phyloP scores from a whole-genome alignment of 352 stramenopile species.

The Globisporangium camurandrum region DNA sequence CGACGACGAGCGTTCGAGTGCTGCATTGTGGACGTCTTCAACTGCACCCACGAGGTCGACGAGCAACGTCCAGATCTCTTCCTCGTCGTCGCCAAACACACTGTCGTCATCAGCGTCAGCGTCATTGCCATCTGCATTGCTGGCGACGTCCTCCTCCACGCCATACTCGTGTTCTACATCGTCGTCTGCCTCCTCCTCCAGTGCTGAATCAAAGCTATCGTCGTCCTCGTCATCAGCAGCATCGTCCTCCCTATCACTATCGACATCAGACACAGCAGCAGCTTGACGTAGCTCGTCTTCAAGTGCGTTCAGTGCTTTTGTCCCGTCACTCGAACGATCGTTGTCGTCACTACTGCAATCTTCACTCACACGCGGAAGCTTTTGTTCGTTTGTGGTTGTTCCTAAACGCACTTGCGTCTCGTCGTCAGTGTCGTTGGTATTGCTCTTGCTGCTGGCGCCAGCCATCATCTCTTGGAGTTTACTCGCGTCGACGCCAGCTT shows the following conservation, averaged over 20 bases:
- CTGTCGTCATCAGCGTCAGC: slow-evolving; percentile 11
- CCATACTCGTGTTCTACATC: neutral
- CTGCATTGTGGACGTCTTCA: neutral
- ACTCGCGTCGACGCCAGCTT: slow-evolving; percentile 43
- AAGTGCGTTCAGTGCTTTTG: slow-evolving; percentile 7
- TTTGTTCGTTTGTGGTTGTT: too few species aligned
- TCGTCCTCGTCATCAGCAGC: neutral
- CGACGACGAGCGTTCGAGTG: slow-evolving; percentile 9
- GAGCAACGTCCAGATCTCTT: slow-evolving; percentile 20
- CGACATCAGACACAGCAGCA: neutral
- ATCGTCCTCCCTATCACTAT: slow-evolving; percentile 1
- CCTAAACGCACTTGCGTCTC: slow-evolving; percentile 5
- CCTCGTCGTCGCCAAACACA: slow-evolving; percentile 9
- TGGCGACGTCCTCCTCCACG: slow-evolving; percentile 14
- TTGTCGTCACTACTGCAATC: slow-evolving; percentile 8
- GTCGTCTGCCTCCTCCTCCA: slow-evolving; percentile 9
- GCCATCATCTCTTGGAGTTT: slow-evolving; percentile 30
- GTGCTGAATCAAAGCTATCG: neutral
- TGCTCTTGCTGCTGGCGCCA: slow-evolving; percentile 2
- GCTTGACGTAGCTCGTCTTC: slow-evolving; percentile 11
- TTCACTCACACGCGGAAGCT: too few species aligned
- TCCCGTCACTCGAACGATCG: slow-evolving; percentile 9
- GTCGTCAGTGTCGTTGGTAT: slow-evolving; percentile 7
- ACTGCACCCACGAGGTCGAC: slow-evolving; percentile 17
- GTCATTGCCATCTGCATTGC: slow-evolving; percentile 2